These are phyloP conservation scores for Aspergillus calidoustus DNA, from an alignment of 2,329 filamentous ascomycete genomes.

Conservation along the genomic window DNA sequence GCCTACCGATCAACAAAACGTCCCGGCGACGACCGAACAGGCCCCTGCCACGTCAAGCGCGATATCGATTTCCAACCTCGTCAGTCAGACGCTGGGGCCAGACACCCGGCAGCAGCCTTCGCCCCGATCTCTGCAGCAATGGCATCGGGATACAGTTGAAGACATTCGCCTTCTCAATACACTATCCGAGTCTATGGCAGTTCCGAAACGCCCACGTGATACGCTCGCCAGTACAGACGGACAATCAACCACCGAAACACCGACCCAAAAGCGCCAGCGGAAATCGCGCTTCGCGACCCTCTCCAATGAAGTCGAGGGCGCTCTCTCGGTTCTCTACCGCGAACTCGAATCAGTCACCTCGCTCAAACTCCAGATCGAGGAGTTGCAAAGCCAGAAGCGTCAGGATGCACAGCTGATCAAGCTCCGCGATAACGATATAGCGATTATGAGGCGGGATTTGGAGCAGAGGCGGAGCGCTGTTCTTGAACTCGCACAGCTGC, in stretches of 20 bases:
- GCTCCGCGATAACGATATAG: slow-evolving; percentile 5
- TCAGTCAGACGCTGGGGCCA: not conserved
- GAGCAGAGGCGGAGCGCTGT: not conserved
- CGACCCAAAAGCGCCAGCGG: not conserved
- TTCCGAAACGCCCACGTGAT: no score
- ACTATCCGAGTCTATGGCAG: no score
- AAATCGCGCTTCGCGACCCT: not conserved
- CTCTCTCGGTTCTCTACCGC: slow-evolving; percentile 9
- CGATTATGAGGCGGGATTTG: not conserved
- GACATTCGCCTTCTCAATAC: no score
- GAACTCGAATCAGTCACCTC: slow-evolving; percentile 4
- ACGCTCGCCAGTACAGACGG: no score
- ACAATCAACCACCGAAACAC: not conserved
- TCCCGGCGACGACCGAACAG: not conserved
- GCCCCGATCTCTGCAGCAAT: no score
- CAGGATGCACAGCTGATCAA: slow-evolving; percentile 1
- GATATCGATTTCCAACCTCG: not conserved
- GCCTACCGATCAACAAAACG: not conserved
- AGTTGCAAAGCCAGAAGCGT: not conserved
- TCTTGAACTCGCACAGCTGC: not conserved
- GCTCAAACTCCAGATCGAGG: slow-evolving; percentile 2
- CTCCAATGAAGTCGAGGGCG: slow-evolving; percentile 6
- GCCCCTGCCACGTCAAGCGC: not conserved
- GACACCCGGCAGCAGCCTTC: no score
- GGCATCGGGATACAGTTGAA: no score